Evolutionary conservation across 805 yeast genomes (phyloP).

Genomic region (Komagataella ulmi): DNA sequence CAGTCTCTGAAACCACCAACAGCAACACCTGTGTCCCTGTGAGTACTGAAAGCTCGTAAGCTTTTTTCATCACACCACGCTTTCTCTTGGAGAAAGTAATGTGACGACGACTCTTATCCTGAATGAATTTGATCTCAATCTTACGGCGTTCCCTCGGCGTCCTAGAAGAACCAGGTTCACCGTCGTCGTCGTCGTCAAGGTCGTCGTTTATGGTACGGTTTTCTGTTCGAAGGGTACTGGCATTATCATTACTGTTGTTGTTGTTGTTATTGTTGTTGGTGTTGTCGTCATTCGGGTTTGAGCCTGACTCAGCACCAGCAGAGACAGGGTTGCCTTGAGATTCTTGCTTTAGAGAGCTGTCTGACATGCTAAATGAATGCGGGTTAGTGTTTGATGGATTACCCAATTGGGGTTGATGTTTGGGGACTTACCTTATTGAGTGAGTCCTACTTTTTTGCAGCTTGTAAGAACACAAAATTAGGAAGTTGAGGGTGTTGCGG

Average conservation of each 20-base stretch:
- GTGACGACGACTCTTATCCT: constrained; percentile 95
- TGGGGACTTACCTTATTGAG: neutral
- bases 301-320: neutral
- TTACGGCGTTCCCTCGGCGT: constrained; percentile 59
- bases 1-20: constrained; percentile 96
- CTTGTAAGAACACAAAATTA: neutral
- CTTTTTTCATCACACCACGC: constrained; percentile 99
- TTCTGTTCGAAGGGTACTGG: neutral
- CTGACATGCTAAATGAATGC: neutral
- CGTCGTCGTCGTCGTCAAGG: constrained; percentile 41
- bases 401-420: neutral
- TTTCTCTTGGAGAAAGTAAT: constrained; percentile 96
- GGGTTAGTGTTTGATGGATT: neutral
- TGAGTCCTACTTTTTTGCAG: neutral
- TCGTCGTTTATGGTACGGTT: constrained; percentile 5
- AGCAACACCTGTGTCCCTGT: constrained; percentile 96
- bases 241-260: neutral
- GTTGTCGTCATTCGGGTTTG: neutral
- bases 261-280: neutral
- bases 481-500: neutral
- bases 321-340: neutral
- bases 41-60: constrained; percentile 91
- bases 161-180: constrained; percentile 30
- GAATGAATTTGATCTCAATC: constrained; percentile 93
- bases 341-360: neutral